Base-by-base conservation (phyloP, 2,329 filamentous ascomycete genomes). In the Penicillium hordei region DNA sequence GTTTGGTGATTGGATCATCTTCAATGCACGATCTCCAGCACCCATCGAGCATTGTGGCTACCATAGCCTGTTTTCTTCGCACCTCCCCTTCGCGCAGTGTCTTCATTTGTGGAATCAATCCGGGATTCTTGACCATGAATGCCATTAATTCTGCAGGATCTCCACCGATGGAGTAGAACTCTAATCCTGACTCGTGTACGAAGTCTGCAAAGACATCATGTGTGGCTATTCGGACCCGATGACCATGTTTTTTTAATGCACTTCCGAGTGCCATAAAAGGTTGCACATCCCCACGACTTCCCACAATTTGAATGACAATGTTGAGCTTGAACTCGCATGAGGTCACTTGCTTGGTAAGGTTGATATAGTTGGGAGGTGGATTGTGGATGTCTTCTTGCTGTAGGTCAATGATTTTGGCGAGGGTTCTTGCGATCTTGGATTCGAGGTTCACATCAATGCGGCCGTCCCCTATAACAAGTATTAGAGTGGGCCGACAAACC, bases 151-250 rank as follows among this genome's bases (percentile, higher is more conserved):
- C 71, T 13, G 80, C 77, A 0, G 83, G 83, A 52, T 85, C 80
- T 3, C 83, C 83, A 3, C 83, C 83, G 13, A 86, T 84, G 10
- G 76, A 76, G 62, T 81, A 86, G 65, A 86, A 86, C 57, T 85
- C 83, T 9, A 86, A 66, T 0, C 79, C 81, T n/a, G 80, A 75
- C 3, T 76, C 72, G 43, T 78, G 71, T 17, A 86, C 81, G 42
- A 86, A 84, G 3, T 79, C 71, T 52, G 80, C 76, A 64, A 86
- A 86, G 4, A 78, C 75, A 9, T 75, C 64, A 63, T 86, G 84
- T 0, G 84, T 86, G 27, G 82, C 83, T 12, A 86, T 72, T 3
- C 84, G 79, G 2, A 86, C 81, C 10, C 83, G 78, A 63, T 86
- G 83, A 2, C 80, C 79, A 53, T 81, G 75, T 3, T 74, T 71